phyloP scores from a whole-genome alignment of 2,329 filamentous ascomycete genomes.

The Lasiodiplodia citricola region DNA sequence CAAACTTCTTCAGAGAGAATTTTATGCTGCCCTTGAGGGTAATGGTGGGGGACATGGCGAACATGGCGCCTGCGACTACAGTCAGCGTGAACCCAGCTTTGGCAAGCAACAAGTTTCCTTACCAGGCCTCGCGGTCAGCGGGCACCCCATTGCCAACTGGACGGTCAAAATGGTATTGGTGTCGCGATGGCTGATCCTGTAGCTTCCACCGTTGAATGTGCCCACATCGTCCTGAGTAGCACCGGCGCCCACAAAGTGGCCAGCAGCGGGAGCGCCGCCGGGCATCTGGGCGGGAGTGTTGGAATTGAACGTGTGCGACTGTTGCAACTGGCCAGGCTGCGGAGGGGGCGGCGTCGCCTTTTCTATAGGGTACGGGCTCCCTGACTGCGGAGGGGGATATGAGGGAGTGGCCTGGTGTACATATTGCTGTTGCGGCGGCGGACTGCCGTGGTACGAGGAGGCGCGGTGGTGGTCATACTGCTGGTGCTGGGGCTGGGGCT shows the following conservation, averaged over 20 bases:
- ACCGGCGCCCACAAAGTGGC: constrained; percentile 68
- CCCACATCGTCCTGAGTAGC: constrained; percentile 81
- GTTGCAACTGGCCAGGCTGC: constrained; percentile 16
- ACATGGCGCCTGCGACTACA: constrained; percentile 71
- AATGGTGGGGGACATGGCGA: constrained; percentile 90
- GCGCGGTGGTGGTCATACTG: constrained; percentile 38
- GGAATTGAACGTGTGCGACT: constrained; percentile 35
- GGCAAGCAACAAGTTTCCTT: constrained; percentile 24
- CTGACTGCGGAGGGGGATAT: constrained; percentile 24
- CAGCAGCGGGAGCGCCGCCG: constrained; percentile 49
- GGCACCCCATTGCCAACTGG: constrained; percentile 88
- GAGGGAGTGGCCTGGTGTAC: constrained; percentile 43
- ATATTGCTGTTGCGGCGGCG: constrained; percentile 36
- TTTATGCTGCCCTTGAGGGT: constrained; percentile 82
- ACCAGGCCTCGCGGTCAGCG: constrained; percentile 80
- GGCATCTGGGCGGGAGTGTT: constrained; percentile 38
- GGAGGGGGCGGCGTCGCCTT: constrained; percentile 10
- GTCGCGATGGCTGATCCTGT: constrained; percentile 89
- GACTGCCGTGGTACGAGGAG: constrained; percentile 38
- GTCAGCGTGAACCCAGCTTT: background rate
- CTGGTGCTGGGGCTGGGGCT: constrained; percentile 37
- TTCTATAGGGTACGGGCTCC: constrained; percentile 24
- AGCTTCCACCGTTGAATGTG: constrained; percentile 96
- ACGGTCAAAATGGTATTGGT: constrained; percentile 88
- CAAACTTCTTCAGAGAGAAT: constrained; percentile 90